Evolutionary conservation across 192 early-diverging fungal species (phyloP).

Genomic region (Pilobolus umbonatus): DNA sequence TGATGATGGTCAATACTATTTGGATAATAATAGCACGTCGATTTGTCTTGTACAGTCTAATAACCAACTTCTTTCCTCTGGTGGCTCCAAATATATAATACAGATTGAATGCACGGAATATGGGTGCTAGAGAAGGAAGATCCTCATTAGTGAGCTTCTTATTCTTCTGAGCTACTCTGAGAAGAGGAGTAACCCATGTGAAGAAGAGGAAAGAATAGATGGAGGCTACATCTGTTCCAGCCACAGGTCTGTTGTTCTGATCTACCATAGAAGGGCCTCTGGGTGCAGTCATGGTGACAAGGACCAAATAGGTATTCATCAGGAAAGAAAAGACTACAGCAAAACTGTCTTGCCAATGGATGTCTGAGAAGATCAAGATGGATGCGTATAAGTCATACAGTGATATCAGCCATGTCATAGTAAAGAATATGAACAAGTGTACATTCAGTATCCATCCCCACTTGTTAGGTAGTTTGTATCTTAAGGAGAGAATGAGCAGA

Average conservation of each 20-base stretch:
- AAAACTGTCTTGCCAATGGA: conserved; percentile 1
- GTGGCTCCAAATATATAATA: conserved; percentile 33
- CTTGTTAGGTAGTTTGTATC: conserved; percentile 18
- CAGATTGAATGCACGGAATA: conserved; percentile 27
- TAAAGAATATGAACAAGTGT: conserved; percentile 24
- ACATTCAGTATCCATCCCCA: conserved; percentile 36
- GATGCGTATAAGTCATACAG: not conserved
- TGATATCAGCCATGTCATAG: not conserved
- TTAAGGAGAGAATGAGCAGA: conserved; percentile 20
- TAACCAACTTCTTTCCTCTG: conserved; percentile 8
- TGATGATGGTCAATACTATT: not conserved
- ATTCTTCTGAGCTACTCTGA: conserved; percentile 32
- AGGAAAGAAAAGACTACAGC: conserved; percentile 5
- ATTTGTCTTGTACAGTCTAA: conserved; percentile 6
- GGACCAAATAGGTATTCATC: conserved; percentile 15
- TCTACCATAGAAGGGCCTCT: conserved; percentile 18
- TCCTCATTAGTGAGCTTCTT: conserved; percentile 33
- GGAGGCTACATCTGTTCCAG: conserved; percentile 14
- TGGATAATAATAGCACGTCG: not conserved
- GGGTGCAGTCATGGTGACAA: conserved; percentile 10
- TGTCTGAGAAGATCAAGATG: not conserved
- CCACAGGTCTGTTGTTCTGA: conserved; percentile 3
- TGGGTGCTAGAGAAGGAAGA: conserved; percentile 31
- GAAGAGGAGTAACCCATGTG: conserved; percentile 32
- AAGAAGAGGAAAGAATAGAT: conserved; percentile 37